Conservation (phyloP, 331 rosid species). For the Saraca asoca region DNA sequence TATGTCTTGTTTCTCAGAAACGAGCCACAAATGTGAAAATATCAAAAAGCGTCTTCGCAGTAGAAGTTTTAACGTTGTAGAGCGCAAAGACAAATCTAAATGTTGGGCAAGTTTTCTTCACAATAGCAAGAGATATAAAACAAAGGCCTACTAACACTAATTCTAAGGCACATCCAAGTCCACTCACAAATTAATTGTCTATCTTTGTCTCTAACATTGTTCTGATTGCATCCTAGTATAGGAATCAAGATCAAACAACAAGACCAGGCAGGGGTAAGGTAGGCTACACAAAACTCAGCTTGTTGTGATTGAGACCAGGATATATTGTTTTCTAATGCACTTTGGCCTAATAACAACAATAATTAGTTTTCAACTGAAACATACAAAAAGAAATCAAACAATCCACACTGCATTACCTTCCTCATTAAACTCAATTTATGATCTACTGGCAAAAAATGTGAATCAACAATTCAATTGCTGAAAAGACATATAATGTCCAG, state of each 20-base stretch:
- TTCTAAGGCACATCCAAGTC: slow-evolving; percentile 41
- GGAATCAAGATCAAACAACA: slow-evolving; percentile 76
- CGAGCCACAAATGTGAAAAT: not conserved
- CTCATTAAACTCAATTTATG: too few relatives aligned
- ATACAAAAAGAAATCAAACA: too few relatives aligned
- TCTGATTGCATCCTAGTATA: slow-evolving; percentile 54
- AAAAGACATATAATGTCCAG: too few relatives aligned
- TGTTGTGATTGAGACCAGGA: slow-evolving; percentile 66
- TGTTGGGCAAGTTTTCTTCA: slow-evolving; percentile 93
- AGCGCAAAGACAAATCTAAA: slow-evolving; percentile 96
- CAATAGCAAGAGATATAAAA: slow-evolving; percentile 93
- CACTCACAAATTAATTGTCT: too few relatives aligned
- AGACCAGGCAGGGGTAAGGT: slow-evolving; percentile 60
- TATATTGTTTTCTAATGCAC: slow-evolving; percentile 20
- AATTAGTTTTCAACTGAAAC: too few relatives aligned
- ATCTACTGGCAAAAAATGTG: too few relatives aligned
- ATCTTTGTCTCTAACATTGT: not conserved
- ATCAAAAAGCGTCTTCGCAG: not conserved
- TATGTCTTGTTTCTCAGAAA: not conserved
- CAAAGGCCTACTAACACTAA: slow-evolving; percentile 89
- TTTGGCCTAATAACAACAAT: slow-evolving; percentile 26
- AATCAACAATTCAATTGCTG: too few relatives aligned
- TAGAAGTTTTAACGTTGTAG: slow-evolving; percentile 47
- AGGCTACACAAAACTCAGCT: slow-evolving; percentile 68
- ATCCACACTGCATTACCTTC: too few relatives aligned